These are phyloP conservation scores for Musa acuminata DNA, from an alignment of 176 grass and related monocot species.

Conservation along the genomic window DNA sequence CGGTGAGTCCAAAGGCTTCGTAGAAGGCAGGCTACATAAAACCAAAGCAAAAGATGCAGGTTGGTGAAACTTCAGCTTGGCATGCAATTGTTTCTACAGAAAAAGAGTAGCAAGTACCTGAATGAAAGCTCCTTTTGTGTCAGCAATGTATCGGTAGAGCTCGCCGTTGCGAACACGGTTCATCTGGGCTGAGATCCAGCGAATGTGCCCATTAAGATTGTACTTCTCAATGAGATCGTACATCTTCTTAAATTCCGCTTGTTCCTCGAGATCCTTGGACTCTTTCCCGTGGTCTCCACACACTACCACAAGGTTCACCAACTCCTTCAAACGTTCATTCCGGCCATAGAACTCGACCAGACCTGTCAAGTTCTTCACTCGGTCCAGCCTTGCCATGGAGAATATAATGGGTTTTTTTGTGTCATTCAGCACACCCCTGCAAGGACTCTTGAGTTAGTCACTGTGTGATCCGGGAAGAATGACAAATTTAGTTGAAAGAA, in stretches of 20 bases:
- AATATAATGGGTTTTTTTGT: constrained; percentile 90
- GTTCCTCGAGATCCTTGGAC: constrained; percentile 91
- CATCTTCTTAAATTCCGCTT: constrained; percentile 97
- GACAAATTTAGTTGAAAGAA: neutral
- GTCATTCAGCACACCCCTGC: constrained; percentile 81
- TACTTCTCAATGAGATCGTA: constrained; percentile 75
- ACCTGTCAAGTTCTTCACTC: constrained; percentile 94
- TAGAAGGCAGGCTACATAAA: constrained; percentile 74
- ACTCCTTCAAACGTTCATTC: constrained; percentile 65
- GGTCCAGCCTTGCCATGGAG: constrained; percentile 95
- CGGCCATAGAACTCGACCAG: constrained; percentile 76
- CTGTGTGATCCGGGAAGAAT: neutral
- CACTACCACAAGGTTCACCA: constrained; percentile 93
- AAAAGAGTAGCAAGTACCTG: constrained; percentile 37
- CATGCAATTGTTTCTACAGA: neutral
- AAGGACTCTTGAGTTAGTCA: constrained; percentile 16
- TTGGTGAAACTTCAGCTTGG: neutral
- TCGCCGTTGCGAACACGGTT: constrained; percentile 96
- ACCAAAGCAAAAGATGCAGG: neutral
- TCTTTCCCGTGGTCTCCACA: constrained; percentile 89
- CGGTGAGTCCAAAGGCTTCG: constrained; percentile 93
- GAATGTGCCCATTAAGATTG: constrained; percentile 64
- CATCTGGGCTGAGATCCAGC: constrained; percentile 99
- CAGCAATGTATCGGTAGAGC: constrained; percentile 89
- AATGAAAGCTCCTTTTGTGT: constrained; percentile 81